Evolutionary conservation across 164 flowering plant genomes (phyloP).

Genomic region (Aristolochia californica): DNA sequence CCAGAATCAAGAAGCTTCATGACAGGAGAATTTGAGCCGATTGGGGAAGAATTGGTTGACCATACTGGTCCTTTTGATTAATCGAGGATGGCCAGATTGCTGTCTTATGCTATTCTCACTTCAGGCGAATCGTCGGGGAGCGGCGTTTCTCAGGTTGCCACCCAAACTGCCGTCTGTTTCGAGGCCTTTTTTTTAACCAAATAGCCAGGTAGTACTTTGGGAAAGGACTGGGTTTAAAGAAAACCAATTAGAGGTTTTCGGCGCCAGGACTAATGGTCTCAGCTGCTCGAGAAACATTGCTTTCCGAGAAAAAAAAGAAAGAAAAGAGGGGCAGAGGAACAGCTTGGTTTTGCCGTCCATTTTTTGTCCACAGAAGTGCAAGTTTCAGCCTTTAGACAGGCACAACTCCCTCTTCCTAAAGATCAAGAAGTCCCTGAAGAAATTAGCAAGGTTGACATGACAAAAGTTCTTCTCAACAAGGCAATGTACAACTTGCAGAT

Average conservation of each 20-base stretch:
- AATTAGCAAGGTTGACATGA: too few species aligned
- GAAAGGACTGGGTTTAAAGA: conserved; percentile 13
- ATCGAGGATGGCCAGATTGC: conserved; percentile 13
- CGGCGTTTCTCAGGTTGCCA: conserved; percentile 20
- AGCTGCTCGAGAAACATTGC: background rate
- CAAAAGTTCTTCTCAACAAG: too few species aligned
- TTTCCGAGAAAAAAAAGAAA: too few species aligned
- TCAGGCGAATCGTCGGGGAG: conserved; percentile 11
- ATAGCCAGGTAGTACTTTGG: conserved; percentile 17
- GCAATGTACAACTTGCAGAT: too few species aligned
- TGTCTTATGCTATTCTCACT: conserved; percentile 19
- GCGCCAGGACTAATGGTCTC: conserved; percentile 11
- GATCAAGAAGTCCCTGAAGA: too few species aligned
- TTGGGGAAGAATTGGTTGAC: conserved; percentile 7
- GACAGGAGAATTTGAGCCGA: background rate
- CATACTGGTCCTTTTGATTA: conserved; percentile 3
- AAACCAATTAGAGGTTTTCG: conserved; percentile 13
- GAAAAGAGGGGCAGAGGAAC: too few species aligned
- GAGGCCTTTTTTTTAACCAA: conserved; percentile 13
- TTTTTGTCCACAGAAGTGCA: too few species aligned
- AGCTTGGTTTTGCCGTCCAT: too few species aligned
- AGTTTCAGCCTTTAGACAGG: too few species aligned
- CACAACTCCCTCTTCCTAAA: too few species aligned
- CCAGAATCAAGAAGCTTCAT: conserved; percentile 13
- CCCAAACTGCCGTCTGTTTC: conserved; percentile 14